Evolutionary conservation across 2,329 filamentous ascomycete genomes (phyloP).

Genomic region (Xylariaceae sp.): DNA sequence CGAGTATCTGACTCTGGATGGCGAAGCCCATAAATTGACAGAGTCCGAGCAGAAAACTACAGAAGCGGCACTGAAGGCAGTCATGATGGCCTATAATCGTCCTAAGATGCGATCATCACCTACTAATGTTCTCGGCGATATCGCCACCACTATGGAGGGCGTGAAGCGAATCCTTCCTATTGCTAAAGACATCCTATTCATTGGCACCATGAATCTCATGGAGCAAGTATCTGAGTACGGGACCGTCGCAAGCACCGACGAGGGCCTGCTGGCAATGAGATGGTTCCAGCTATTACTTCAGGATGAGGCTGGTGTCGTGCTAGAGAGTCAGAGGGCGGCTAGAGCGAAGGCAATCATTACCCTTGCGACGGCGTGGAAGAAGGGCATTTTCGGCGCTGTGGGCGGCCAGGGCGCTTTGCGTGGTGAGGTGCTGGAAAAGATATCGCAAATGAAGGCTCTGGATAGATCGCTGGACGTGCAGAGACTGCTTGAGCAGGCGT

Average conservation of each 20-base stretch:
- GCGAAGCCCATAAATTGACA: conserved; percentile 40
- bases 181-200: conserved; percentile 51
- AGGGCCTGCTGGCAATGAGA: conserved; percentile 27
- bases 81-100: conserved; percentile 48
- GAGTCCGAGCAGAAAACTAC: conserved; percentile 42
- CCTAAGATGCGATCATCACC: conserved; percentile 38
- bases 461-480: conserved; percentile 47
- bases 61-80: conserved; percentile 48
- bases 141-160: conserved; percentile 38
- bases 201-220: conserved; percentile 46
- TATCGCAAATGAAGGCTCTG: conserved; percentile 35
- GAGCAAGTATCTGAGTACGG: conserved; percentile 35
- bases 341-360: conserved; percentile 45
- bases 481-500: conserved; percentile 39
- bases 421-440: conserved; percentile 33
- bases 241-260: conserved; percentile 11
- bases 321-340: conserved; percentile 48
- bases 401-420: conserved; percentile 17
- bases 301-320: conserved; percentile 43
- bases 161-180: conserved; percentile 38
- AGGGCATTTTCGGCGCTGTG: conserved; percentile 40
- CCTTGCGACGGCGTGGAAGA: conserved; percentile 40
- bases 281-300: conserved; percentile 48
- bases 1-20: conserved; percentile 55
- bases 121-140: conserved; percentile 36